These are phyloP conservation scores for Allantophomopsis lycopodina DNA, from an alignment of 2,329 filamentous ascomycete genomes.

Conservation along the genomic window DNA sequence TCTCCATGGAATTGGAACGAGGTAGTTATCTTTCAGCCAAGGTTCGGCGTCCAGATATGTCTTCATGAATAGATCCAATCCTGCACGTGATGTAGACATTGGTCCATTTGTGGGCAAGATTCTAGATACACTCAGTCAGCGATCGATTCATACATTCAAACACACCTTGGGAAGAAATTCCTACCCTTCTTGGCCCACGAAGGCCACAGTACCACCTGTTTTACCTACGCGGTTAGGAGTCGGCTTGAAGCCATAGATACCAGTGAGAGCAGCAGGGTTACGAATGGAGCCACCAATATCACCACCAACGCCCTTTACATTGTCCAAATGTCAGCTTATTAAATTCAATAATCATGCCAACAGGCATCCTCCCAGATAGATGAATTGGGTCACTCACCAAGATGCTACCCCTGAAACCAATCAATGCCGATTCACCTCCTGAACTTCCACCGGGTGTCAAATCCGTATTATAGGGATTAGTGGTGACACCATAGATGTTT, in stretches of 20 bases:
- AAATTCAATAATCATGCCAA: too few relatives aligned
- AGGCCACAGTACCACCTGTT: conserved; percentile 15
- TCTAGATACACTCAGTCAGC: too few relatives aligned
- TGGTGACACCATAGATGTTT: conserved; percentile 38
- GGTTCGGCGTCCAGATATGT: conserved; percentile 15
- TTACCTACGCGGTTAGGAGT: conserved; percentile 14
- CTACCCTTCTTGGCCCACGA: conserved; percentile 18
- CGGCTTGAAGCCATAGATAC: conserved; percentile 11
- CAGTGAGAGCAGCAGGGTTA: conserved; percentile 21
- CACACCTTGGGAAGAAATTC: too few relatives aligned
- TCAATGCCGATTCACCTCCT: conserved; percentile 43
- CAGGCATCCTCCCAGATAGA: too few relatives aligned
- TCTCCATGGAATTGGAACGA: conserved; percentile 20
- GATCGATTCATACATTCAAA: too few relatives aligned
- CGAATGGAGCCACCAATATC: conserved; percentile 29
- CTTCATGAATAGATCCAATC: conserved; percentile 18
- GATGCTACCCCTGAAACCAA: conserved; percentile 24
- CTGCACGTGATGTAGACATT: conserved; percentile 16
- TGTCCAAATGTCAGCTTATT: too few relatives aligned
- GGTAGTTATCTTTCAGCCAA: conserved; percentile 15
- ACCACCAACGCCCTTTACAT: conserved; percentile 17
- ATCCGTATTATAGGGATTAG: conserved; percentile 33
- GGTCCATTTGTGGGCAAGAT: conserved; percentile 19
- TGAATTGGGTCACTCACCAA: conserved; percentile 12
- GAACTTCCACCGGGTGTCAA: conserved; percentile 46